Conservation (phyloP, 805 yeast species). For the Ogataea pilisensis region DNA sequence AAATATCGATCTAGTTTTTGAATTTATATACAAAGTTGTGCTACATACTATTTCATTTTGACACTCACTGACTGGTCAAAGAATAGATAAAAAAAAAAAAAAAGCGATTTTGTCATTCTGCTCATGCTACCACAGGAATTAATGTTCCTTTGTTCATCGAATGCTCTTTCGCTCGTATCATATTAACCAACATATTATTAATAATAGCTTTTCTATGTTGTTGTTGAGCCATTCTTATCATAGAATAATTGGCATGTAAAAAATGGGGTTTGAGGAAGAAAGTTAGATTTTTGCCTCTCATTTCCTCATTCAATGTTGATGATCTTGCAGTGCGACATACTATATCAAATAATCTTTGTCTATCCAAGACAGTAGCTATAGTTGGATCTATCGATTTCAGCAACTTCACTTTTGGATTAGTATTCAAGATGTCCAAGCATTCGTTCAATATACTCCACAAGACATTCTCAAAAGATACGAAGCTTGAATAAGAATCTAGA, state of each 20-base stretch:
- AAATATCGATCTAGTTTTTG: too few relatives aligned
- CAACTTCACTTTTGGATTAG: conserved; percentile 3
- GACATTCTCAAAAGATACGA: conserved; percentile 5
- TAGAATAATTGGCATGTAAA: conserved; percentile 8
- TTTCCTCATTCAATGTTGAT: not conserved
- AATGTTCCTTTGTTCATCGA: not conserved
- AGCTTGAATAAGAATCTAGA: not conserved
- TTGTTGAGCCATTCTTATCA: conserved; percentile 5
- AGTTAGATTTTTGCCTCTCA: not conserved
- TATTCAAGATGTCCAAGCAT: conserved; percentile 10
- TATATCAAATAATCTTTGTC: conserved; percentile 11
- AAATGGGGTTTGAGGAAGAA: not conserved
- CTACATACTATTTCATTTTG: too few relatives aligned
- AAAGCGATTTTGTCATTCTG: too few relatives aligned
- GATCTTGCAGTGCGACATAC: conserved; percentile 6
- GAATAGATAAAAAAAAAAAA: too few relatives aligned
- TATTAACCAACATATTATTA: conserved; percentile 6
- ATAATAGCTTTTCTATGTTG: conserved; percentile 1
- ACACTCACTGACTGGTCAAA: too few relatives aligned
- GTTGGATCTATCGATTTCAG: conserved; percentile 14
- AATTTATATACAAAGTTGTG: too few relatives aligned
- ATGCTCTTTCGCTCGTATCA: conserved; percentile 7
- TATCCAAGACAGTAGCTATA: conserved; percentile 11
- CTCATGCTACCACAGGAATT: not conserved
- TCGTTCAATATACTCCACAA: conserved; percentile 12